Base-by-base conservation (phyloP, 352 stramenopile genomes). In the Pythium aristosporum region DNA sequence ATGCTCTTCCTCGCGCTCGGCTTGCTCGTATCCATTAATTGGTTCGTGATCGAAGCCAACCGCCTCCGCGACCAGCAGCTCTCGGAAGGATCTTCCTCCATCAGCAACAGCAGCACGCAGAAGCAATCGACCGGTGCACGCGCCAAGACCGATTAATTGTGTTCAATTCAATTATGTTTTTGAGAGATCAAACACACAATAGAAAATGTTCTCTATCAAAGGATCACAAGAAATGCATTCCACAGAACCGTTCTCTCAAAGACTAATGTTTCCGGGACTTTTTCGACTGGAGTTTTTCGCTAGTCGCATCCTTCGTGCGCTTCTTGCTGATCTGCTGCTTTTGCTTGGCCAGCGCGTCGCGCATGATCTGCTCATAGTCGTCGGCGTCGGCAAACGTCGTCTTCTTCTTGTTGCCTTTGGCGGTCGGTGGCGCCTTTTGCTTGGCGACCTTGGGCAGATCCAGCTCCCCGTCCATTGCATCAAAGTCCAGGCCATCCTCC, bases 21-120 rank as follows among this genome's bases (percentile, higher is more conserved):
- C 8, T 79, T 94, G 56, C 87, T 85, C 1, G 62, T 88, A 37
- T 92, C 85, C 32, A 92, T 94, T 74, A 94, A 94, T 71, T 91
- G 84, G 83, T 94, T 92, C 72, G 86, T 94, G 65, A 68, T 92
- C 44, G 77, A 91, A 36, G 77, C 83, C 37, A 87, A 92, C 64
- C 69, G 74, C 36, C 75, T 92, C 59, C 78, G 85, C 43, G 71
- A 85, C 39, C 63, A 72, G 25, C 69, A 75, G 16, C 66, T 65
- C 9, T 47, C 54, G n/a, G 57, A 51, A 18, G 34, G 25, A 25
- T 25, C 32, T 10, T 25, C 39, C 16, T 46, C 11, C 39, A 15
- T 42, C 37, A 18, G 30, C 34, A 20, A 54, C 7, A 9, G 30
- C 16, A 10, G 16, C 56, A 52, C 25, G 20, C 73, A 68, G 21